phyloP scores from a whole-genome alignment of 225 moss, liverwort and hornwort species.

The Pleurozium schreberi region DNA sequence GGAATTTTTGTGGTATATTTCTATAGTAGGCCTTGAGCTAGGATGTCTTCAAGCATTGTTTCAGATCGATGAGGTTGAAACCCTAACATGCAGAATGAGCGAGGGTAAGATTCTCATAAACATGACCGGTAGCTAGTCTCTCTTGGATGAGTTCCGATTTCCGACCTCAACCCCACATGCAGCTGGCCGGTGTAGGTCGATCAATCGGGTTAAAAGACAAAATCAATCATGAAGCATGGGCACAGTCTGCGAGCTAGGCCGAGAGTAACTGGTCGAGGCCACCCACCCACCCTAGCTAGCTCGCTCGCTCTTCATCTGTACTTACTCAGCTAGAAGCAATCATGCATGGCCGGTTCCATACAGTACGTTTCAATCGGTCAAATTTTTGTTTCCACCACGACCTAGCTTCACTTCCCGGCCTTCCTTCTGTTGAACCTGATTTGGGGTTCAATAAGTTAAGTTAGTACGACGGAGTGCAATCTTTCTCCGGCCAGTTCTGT shows the following conservation, averaged over 20 bases:
- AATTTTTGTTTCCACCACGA: background rate
- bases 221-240: background rate
- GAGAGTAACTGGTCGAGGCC: background rate
- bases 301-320: background rate
- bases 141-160: background rate
- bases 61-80: background rate
- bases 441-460: background rate
- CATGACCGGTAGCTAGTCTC: background rate
- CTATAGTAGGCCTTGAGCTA: background rate
- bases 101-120: background rate
- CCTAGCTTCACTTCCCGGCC: too few species aligned
- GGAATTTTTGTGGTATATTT: too few species aligned
- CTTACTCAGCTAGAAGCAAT: background rate
- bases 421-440: background rate
- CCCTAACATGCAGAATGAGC: background rate
- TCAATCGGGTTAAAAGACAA: background rate
- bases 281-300: too few species aligned
- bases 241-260: background rate
- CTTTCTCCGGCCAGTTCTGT: too few species aligned
- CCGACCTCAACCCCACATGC: background rate
- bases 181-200: too few species aligned
- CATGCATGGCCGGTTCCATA: background rate
- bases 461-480: background rate
- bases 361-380: background rate
- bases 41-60: background rate